Conservation (phyloP, 768 basidiomycete genomes). For the Fibroporia radiculosa region DNA sequence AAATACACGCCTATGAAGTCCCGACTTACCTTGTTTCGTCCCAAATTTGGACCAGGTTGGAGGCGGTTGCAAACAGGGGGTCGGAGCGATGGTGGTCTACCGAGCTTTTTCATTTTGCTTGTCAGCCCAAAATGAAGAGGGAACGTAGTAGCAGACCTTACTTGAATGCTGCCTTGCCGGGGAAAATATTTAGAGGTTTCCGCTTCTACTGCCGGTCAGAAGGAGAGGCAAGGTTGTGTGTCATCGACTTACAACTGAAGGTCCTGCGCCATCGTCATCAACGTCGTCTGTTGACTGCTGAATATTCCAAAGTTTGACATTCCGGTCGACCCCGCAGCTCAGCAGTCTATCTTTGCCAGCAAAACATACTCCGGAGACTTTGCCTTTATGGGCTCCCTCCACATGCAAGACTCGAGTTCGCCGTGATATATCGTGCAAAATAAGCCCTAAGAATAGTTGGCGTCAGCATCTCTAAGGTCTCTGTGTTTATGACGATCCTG, state of each 20-base stretch:
- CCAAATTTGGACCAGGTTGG: conserved; percentile 93
- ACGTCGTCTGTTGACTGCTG: conserved; percentile 18
- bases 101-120: conserved; percentile 41
- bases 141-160: conserved; percentile 25
- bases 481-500: background rate
- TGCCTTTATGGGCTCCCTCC: conserved; percentile 74
- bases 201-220: conserved; percentile 22
- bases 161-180: conserved; percentile 90
- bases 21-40: conserved; percentile 84
- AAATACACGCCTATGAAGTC: too few relatives aligned
- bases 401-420: conserved; percentile 47
- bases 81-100: conserved; percentile 92
- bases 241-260: conserved; percentile 27
- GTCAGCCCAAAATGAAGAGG: background rate
- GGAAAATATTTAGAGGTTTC: conserved; percentile 69
- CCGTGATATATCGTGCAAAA: conserved; percentile 73
- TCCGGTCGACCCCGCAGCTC: conserved; percentile 78
- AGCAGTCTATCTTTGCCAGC: conserved; percentile 53
- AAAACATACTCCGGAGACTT: conserved; percentile 77
- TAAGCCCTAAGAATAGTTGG: conserved; percentile 47
- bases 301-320: conserved; percentile 74
- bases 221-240: background rate
- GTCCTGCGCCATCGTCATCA: conserved; percentile 27
- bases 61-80: conserved; percentile 89
- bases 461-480: background rate